A percentile compares a stretch with the other conserved stretches of the same genome.
These are phyloP conservation scores for Ascochyta fabae DNA, from an alignment of 2,329 filamentous ascomycete species.

Conservation along the genomic window DNA sequence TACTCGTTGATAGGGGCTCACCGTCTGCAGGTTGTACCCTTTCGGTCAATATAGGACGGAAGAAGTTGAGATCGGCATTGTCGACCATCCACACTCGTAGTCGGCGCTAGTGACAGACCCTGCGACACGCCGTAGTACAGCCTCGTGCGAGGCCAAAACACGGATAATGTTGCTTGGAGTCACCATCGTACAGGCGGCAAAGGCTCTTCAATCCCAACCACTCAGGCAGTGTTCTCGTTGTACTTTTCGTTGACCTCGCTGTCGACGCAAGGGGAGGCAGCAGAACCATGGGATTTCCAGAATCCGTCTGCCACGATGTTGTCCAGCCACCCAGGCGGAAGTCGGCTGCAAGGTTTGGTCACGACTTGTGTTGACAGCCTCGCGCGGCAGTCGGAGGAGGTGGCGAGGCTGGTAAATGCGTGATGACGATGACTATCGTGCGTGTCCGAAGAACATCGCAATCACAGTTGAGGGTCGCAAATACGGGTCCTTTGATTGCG, in stretches of 20 bases:
- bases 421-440: constrained; percentile 19
- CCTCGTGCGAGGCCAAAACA: constrained; percentile 14
- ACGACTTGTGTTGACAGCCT: constrained; percentile 12
- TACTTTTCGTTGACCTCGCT: constrained; percentile 5
- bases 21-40: too few species aligned
- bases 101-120: constrained; percentile 2
- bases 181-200: constrained; percentile 16
- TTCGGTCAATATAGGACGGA: too few species aligned
- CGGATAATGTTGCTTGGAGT: constrained; percentile 16
- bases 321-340: constrained; percentile 18
- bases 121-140: constrained; percentile 10
- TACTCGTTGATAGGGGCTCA: too few species aligned
- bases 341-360: constrained; percentile 6
- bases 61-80: too few species aligned
- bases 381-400: constrained; percentile 8
- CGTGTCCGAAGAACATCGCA: constrained; percentile 21
- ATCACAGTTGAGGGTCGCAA: constrained; percentile 19
- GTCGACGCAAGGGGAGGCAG: constrained; percentile 7
- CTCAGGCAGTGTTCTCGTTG: constrained; percentile 23
- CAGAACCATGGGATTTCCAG: background rate
- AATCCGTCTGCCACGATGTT: constrained; percentile 2
- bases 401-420: constrained; percentile 11
- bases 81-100: too few species aligned
- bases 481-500: constrained; percentile 17
- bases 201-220: constrained; percentile 5